Evolutionary conservation across 164 flowering plant species (phyloP), one percentile per base, ranked within the genome.

Genomic region (Brasenia schreberi): DNA sequence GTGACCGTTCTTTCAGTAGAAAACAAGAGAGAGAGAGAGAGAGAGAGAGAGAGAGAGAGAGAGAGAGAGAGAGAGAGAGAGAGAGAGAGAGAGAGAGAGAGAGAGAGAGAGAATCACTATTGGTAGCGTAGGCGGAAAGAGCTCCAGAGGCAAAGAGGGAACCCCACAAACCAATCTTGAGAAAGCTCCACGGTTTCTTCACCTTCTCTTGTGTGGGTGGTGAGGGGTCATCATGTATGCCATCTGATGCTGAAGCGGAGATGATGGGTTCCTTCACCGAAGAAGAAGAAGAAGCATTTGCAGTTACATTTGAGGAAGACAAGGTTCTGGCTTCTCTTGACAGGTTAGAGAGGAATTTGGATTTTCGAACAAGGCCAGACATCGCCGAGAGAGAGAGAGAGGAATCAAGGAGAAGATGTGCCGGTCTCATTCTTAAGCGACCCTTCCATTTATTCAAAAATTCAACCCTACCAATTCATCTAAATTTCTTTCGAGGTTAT

Each of bases 41-140:
- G 27, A 23, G 27, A 23, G 2, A 23, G 27, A n/a, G n/a, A n/a
- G n/a, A n/a, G n/a, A n/a, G n/a, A 23, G 2, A 23, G 27, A 33
- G 39, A 33, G 39, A 33, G 39, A 33, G 39, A 33, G 39, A 33
- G 39, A 33, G 39, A 33, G 39, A 33, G 39, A 33, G 39, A 33
- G 39, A 19, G 43, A 43, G 7, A 61, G 12, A 5, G 19, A 7
- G 42, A 7, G 4, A 56, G 53, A 18, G 5, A 16, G 61, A 16
- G 58, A 62, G 18, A 17, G 45, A 43, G 18, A 43, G 45, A 19
- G 52, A 44, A 1, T 6, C 18, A 89, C 96, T 87, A 19, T 82
- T 85, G 10, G 83, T 72, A 12, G 76, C 85, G 62, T 87, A 89
- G 18, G 84, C 85, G 66, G 86, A 80, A 33, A 77, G 64, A 0